Base-by-base conservation (phyloP, 495 filamentous ascomycete species). In the Trichoderma gamsii region DNA sequence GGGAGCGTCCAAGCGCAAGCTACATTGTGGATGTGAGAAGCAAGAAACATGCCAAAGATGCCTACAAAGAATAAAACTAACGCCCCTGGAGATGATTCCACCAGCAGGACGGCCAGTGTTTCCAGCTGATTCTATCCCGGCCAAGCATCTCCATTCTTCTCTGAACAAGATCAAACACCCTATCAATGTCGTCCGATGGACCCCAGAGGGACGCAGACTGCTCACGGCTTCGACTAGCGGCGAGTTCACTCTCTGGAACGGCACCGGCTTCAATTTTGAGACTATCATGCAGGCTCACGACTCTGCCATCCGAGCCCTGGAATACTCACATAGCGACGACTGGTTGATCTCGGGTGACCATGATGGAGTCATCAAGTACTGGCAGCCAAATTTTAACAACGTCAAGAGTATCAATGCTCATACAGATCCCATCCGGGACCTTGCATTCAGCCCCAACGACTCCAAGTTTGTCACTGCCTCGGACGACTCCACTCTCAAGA, bases 321-420 rank as follows among this genome's bases (percentile, higher is more conserved):
- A 83, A 63, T 99, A 96, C 81, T 94, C 94, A 8, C 93, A 97
- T 79, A 94, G 88, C 72, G 91, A 96, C 73, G 95, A 98, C 76
- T 98, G 93, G 93, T 85, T 99, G 3, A 84, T 99, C 25, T 99
- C 95, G 15, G 93, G 93, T 51, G 95, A 97, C 77, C 93, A 97
- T 73, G 91, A 93, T 72, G 95, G 95, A 46, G 84, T 94, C 70
- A 88, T 99, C 76, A 99, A 98, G 78, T 98, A 98, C 79, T 99
- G 94, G 94, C 92, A 97, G 74, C 92, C 95, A 3, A 99, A 98
- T 77, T 97, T 99, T 82, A 98, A 99, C 83, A 97, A 97, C 73
- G 92, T 98, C 69, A 92, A 98, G 76, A 90, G 89, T 41, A 90
- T 99, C 56, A 90, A 93, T 75, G 95, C 93, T 27, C 95, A 98